Base-by-base conservation (phyloP, 148 eudicot species). In the Heliamphora exappendiculata region DNA sequence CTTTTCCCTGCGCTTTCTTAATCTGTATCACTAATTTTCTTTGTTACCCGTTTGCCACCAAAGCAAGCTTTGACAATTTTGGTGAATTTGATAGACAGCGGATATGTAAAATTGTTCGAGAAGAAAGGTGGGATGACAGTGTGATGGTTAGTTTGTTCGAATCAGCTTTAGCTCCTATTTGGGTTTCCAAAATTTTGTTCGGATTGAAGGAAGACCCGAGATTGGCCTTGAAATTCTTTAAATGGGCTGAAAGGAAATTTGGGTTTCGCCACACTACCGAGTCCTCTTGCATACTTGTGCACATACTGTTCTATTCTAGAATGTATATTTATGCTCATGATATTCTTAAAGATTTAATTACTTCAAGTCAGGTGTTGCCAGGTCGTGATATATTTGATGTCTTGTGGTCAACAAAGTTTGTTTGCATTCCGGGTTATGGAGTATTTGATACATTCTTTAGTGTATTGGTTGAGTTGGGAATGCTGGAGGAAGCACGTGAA, bases 391-490 rank as follows among this genome's bases (percentile, higher is more conserved):
- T 89, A 66, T 83, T 92, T 77, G 89, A 89, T 47, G 81, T 82
- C 26, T 81, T 95, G 79, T 95, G 97, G 98, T 81, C 78, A 34
- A 87, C 84, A 1, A 89, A 90, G 87, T 79, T 83, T 79, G 89
- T 88, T 68, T 90, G 96, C 78, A 42, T 81, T 26, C 73, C 85
- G 13, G 97, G 98, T 36, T 92, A 78, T 78, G 98, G 98, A 28
- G 94, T 91, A 24, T 92, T 95, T 70, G 98, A 95, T 81, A 84
- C 89, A 14, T 88, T 88, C 33, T 95, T 95, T 76, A 88, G 92
- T 17, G 87, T 85, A 55, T 86, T 89, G 76, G 75, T 87, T 57
- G 98, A 95, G 41, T 81, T 87, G 80, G 93, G 85, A 17, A 85
- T 85, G 91, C 81, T 95, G 28, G 92, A 92, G n/a, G 97, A 91